Evolutionary conservation across 208 protist species (phyloP).

Genomic region (Leishmania guyanensis): DNA sequence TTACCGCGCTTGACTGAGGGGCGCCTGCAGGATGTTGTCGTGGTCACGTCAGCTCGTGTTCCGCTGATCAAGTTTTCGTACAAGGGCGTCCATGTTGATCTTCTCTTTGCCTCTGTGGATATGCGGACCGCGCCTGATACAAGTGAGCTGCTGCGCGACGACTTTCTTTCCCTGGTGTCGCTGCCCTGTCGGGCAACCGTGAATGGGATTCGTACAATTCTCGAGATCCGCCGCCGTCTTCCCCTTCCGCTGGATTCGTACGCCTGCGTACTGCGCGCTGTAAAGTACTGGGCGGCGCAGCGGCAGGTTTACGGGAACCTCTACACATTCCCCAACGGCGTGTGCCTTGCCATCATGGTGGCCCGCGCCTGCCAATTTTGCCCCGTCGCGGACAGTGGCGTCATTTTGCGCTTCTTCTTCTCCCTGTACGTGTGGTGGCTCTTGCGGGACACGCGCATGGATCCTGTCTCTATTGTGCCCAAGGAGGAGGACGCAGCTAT

Average conservation of each 20-base stretch:
- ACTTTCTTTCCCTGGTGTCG: slow-evolving; percentile 62
- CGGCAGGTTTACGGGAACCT: slow-evolving; percentile 96
- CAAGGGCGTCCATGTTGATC: slow-evolving; percentile 66
- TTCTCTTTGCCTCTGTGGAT: slow-evolving; percentile 71
- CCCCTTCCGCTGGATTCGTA: slow-evolving; percentile 51
- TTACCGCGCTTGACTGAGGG: slow-evolving; percentile 49
- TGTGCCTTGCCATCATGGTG: slow-evolving; percentile 95
- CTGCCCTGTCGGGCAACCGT: slow-evolving; percentile 54
- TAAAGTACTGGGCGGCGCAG: slow-evolving; percentile 81
- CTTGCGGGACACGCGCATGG: slow-evolving; percentile 27
- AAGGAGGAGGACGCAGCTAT: slow-evolving; percentile 18
- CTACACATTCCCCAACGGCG: slow-evolving; percentile 96
- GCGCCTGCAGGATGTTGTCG: slow-evolving; percentile 40
- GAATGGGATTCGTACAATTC: slow-evolving; percentile 79
- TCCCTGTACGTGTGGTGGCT: slow-evolving; percentile 83
- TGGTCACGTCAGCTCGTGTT: slow-evolving; percentile 70
- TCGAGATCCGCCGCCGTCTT: slow-evolving; percentile 64
- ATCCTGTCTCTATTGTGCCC: slow-evolving; percentile 71
- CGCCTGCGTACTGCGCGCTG: slow-evolving; percentile 58
- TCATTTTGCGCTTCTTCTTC: slow-evolving; percentile 91
- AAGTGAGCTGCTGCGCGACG: slow-evolving; percentile 54
- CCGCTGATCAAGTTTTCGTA: slow-evolving; percentile 83
- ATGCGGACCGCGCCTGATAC: slow-evolving; percentile 52
- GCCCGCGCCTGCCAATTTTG: slow-evolving; percentile 94
- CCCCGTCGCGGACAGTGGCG: slow-evolving; percentile 73